phyloP scores from a whole-genome alignment of 2,329 filamentous ascomycete species.

The Calonectria pseudoturangicola region DNA sequence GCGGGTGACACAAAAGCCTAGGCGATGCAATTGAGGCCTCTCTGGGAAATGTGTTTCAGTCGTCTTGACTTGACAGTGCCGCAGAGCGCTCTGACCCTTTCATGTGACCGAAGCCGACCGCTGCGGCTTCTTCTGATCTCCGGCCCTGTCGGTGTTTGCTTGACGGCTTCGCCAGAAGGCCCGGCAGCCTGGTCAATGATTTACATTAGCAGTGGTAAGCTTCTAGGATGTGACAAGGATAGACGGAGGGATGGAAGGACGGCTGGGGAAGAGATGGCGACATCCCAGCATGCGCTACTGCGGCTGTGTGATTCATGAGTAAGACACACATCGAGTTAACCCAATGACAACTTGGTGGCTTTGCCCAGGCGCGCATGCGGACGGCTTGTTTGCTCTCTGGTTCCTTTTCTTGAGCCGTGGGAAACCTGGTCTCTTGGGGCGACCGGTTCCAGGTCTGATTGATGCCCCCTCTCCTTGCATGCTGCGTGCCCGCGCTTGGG shows the following conservation, averaged over 20 bases:
- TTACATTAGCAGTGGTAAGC: constrained; percentile 12
- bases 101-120: neutral
- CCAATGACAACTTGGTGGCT: constrained; percentile 18
- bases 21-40: constrained; percentile 22
- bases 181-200: constrained; percentile 21
- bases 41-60: constrained; percentile 23
- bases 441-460: constrained; percentile 6
- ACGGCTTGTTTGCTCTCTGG: constrained; percentile 5
- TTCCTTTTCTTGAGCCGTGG: constrained; percentile 5
- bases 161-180: neutral
- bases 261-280: constrained; percentile 20
- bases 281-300: constrained; percentile 19
- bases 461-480: neutral
- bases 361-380: constrained; percentile 7
- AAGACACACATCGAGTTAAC: constrained; percentile 17
- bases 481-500: neutral
- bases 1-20: constrained; percentile 16
- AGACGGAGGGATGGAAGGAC: neutral
- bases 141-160: constrained; percentile 1
- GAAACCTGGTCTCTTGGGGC: constrained; percentile 26
- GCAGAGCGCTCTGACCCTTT: constrained; percentile 5
- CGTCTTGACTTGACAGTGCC: constrained; percentile 4
- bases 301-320: constrained; percentile 12
- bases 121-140: neutral
- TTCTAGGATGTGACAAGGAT: constrained; percentile 15